These are phyloP conservation scores for Pyrenophora graminea DNA, from an alignment of 2,329 filamentous ascomycete species.

Conservation along the genomic window DNA sequence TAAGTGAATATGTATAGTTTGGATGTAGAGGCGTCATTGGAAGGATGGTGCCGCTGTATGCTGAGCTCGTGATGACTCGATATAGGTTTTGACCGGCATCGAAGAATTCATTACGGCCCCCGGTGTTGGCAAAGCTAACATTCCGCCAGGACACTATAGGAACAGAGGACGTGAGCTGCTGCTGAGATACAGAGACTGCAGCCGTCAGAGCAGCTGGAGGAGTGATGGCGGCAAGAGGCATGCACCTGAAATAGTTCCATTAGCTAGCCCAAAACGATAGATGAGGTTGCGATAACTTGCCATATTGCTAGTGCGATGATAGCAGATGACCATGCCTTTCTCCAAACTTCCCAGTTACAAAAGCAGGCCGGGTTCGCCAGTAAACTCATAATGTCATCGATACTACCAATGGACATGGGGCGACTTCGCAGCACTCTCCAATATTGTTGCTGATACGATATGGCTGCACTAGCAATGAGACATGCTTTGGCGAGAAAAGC, in stretches of 20 bases:
- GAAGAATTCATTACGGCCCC: not conserved
- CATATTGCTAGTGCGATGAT: constrained; percentile 6
- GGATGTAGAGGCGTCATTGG: too few species aligned
- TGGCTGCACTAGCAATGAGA: constrained; percentile 8
- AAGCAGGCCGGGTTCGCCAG: constrained; percentile 6
- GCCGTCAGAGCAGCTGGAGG: constrained; percentile 1
- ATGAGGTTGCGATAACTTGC: not conserved
- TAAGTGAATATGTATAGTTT: too few species aligned
- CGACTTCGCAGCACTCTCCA: constrained; percentile 4
- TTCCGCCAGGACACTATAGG: not conserved
- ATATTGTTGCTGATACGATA: constrained; percentile 8
- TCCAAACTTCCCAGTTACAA: constrained; percentile 3
- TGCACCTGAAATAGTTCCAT: not conserved
- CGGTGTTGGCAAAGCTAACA: not conserved
- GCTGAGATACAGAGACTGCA: not conserved
- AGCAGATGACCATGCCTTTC: constrained; percentile 2
- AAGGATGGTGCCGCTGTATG: too few species aligned
- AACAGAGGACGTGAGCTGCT: not conserved
- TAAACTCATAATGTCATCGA: constrained; percentile 2
- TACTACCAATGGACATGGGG: constrained; percentile 1
- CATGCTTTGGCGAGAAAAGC: constrained; percentile 7
- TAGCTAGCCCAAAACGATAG: not conserved
- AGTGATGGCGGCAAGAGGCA: constrained; percentile 1
- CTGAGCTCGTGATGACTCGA: too few species aligned
- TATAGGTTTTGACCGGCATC: not conserved